Evolutionary conservation across 2,329 filamentous ascomycete genomes (phyloP).

Genomic region (Microsporum canis): DNA sequence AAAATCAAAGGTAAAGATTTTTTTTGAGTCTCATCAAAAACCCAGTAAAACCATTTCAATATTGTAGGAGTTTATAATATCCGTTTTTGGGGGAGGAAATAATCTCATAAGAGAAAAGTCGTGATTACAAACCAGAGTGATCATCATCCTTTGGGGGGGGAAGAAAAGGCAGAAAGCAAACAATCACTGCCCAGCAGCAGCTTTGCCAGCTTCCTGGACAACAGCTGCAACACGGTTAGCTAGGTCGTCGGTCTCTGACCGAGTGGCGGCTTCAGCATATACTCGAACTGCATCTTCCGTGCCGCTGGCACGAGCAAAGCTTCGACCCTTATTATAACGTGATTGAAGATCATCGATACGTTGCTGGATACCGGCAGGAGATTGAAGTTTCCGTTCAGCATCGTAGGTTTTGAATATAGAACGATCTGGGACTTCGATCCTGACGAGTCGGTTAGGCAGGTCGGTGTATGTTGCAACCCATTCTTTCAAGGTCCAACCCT

Average conservation of each 20-base stretch:
- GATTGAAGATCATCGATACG: slow-evolving; percentile 79
- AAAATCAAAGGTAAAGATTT: background rate
- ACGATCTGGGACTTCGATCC: slow-evolving; percentile 79
- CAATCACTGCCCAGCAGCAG: slow-evolving; percentile 1
- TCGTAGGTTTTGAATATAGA: slow-evolving; percentile 84
- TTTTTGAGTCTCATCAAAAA: background rate
- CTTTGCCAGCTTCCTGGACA: slow-evolving; percentile 48
- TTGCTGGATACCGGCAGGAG: slow-evolving; percentile 65
- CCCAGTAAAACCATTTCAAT: slow-evolving; percentile 1
- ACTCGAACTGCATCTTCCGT: slow-evolving; percentile 95
- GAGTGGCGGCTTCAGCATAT: slow-evolving; percentile 85
- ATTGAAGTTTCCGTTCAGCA: slow-evolving; percentile 76
- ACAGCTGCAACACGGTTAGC: slow-evolving; percentile 70
- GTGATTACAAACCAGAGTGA: background rate
- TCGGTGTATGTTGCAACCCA: slow-evolving; percentile 92
- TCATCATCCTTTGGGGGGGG: background rate
- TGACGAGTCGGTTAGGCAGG: slow-evolving; percentile 87
- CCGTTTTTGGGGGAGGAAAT: background rate
- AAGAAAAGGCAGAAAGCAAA: background rate
- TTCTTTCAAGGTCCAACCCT: slow-evolving; percentile 77
- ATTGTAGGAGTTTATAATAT: background rate
- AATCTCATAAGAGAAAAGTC: background rate
- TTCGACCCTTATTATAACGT: slow-evolving; percentile 80
- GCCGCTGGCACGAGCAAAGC: slow-evolving; percentile 84
- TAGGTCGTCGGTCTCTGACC: slow-evolving; percentile 81